These are phyloP conservation scores for Knoxia roxburghii DNA, from an alignment of 257 asterid genomes.

Conservation along the genomic window DNA sequence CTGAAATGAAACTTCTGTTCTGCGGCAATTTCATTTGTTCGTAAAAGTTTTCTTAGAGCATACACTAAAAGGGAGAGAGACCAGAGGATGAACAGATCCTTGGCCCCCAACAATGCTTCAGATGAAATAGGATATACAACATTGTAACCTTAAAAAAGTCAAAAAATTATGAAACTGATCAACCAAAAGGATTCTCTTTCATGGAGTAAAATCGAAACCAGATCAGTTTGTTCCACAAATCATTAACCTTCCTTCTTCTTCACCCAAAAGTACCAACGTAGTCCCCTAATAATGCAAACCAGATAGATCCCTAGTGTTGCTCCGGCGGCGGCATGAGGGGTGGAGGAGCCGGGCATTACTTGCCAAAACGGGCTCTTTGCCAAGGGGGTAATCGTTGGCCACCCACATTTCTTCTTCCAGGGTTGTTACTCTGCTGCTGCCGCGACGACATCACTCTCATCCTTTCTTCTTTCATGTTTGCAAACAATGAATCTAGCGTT, in stretches of 20 bases:
- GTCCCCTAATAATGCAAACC: neutral
- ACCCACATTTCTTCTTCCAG: slow-evolving; percentile 45
- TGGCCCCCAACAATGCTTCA: too few relatives aligned
- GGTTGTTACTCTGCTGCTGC: slow-evolving; percentile 29
- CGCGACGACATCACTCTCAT: slow-evolving; percentile 45
- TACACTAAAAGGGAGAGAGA: too few relatives aligned
- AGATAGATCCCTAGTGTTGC: neutral
- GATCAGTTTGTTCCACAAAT: neutral
- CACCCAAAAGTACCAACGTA: neutral
- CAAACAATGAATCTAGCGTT: slow-evolving; percentile 79
- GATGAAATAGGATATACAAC: slow-evolving; percentile 1
- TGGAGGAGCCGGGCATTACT: slow-evolving; percentile 20
- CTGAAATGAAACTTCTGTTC: too few relatives aligned
- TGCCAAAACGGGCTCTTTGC: slow-evolving; percentile 54
- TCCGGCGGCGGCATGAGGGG: too few relatives aligned
- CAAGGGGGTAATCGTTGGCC: slow-evolving; percentile 54
- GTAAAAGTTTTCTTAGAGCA: too few relatives aligned
- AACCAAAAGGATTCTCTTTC: neutral
- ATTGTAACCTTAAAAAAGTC: neutral
- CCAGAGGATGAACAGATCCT: too few relatives aligned
- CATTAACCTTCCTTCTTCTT: neutral
- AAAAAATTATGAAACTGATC: neutral
- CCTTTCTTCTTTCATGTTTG: slow-evolving; percentile 84
- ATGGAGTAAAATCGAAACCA: neutral
- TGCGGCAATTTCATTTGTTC: too few relatives aligned